Evolutionary conservation across 345 rosid genomes (phyloP).

Genomic region (Populus euphratica): DNA sequence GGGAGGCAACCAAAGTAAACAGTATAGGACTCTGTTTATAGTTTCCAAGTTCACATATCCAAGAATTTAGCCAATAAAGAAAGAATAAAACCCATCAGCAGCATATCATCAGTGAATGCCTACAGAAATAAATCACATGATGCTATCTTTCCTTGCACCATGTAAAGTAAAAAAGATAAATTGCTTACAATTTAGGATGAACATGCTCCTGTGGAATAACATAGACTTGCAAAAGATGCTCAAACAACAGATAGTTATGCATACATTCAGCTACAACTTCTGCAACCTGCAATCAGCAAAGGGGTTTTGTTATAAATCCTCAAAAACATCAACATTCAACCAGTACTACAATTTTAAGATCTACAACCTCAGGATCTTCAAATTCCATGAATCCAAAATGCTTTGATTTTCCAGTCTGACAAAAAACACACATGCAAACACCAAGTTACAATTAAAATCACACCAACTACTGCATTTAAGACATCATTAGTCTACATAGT

Average conservation of each 20-base stretch:
- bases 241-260: slow-evolving; percentile 79
- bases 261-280: slow-evolving; percentile 87
- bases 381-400: slow-evolving; percentile 91
- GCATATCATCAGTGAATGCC: no score
- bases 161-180: background rate
- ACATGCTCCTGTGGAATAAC: slow-evolving; percentile 62
- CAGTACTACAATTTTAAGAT: background rate
- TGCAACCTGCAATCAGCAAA: slow-evolving; percentile 60
- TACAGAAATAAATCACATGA: background rate
- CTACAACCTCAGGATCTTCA: slow-evolving; percentile 67
- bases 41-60: background rate
- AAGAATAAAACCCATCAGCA: background rate
- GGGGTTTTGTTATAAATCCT: slow-evolving; percentile 13
- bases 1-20: background rate
- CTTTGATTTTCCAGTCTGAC: slow-evolving; percentile 90
- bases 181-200: slow-evolving; percentile 73
- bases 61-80: background rate
- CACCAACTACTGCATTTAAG: background rate
- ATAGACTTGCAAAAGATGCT: slow-evolving; percentile 79
- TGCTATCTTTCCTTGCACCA: background rate
- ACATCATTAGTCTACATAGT: background rate
- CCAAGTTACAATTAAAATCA: background rate
- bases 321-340: background rate
- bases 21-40: background rate
- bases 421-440: background rate